These are phyloP conservation scores for Hypoxylon subgilvum DNA, from an alignment of 495 filamentous ascomycete genomes.

Conservation along the genomic window DNA sequence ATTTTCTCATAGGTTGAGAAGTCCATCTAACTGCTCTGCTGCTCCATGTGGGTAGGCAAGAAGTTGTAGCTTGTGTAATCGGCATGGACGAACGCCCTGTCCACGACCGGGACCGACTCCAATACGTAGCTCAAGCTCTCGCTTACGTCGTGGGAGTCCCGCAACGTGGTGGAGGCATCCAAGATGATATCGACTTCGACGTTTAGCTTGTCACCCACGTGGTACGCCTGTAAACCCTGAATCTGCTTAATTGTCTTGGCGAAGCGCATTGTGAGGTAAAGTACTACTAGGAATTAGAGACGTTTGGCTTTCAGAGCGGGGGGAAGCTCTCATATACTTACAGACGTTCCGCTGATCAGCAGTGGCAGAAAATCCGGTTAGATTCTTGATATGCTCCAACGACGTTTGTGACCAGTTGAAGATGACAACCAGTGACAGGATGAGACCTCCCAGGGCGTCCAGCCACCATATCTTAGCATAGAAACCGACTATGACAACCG, in stretches of 20 bases:
- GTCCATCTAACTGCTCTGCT: conserved; percentile 56
- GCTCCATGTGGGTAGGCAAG: conserved; percentile 83
- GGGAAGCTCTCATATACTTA: conserved; percentile 31
- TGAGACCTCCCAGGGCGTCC: conserved; percentile 80
- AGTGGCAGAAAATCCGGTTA: conserved; percentile 80
- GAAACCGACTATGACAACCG: conserved; percentile 63
- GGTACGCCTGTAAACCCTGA: conserved; percentile 86
- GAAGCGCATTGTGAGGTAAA: conserved; percentile 95
- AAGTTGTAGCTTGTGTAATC: conserved; percentile 84
- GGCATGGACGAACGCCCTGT: conserved; percentile 72
- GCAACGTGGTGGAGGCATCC: conserved; percentile 75
- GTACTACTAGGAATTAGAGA: conserved; percentile 50
- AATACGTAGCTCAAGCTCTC: conserved; percentile 90
- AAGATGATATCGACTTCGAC: conserved; percentile 82
- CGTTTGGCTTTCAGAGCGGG: neutral
- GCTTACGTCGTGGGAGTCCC: conserved; percentile 83
- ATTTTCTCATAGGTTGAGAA: neutral
- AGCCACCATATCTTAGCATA: conserved; percentile 83
- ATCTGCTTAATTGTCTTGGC: conserved; percentile 87
- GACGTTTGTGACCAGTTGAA: conserved; percentile 82
- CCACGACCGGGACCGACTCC: conserved; percentile 80
- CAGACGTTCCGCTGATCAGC: conserved; percentile 80
- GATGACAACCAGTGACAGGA: conserved; percentile 83
- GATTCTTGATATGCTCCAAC: conserved; percentile 77
- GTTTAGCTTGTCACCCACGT: conserved; percentile 86